A percentile compares a stretch with the other conserved stretches of the same genome.
These are phyloP conservation scores for Phytopythium boreale DNA, from an alignment of 352 stramenopile genomes.

Conservation along the genomic window DNA sequence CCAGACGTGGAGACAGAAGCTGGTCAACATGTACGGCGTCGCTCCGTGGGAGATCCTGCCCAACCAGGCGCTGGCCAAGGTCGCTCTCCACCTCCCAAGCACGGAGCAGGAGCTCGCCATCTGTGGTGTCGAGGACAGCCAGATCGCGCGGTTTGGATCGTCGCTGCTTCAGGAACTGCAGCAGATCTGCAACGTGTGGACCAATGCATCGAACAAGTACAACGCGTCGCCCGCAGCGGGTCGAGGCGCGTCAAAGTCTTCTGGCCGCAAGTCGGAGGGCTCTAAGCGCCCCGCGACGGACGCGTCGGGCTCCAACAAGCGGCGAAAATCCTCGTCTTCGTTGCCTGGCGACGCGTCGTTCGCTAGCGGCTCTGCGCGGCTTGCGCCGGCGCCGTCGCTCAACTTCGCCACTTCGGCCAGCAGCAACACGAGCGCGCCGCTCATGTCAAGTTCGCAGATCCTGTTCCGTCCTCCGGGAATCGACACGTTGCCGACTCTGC, in stretches of 20 bases:
- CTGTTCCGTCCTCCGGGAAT: slow-evolving; percentile 35
- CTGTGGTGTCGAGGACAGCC: slow-evolving; percentile 46
- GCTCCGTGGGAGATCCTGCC: slow-evolving; percentile 71
- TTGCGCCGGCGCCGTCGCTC: slow-evolving; percentile 19
- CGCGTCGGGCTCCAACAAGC: slow-evolving; percentile 17
- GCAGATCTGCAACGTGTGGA: slow-evolving; percentile 12
- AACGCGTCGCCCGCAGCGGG: slow-evolving; percentile 13
- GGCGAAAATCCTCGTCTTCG: slow-evolving; percentile 12
- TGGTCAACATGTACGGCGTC: slow-evolving; percentile 69
- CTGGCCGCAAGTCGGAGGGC: slow-evolving; percentile 14
- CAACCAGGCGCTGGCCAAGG: slow-evolving; percentile 68
- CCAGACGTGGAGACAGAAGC: slow-evolving; percentile 76
- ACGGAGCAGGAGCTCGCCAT: slow-evolving; percentile 51
- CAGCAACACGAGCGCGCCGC: slow-evolving; percentile 14
- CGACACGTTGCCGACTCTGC: slow-evolving; percentile 48
- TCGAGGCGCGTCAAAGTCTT: not conserved
- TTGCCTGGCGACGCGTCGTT: slow-evolving; percentile 11
- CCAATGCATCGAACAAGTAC: slow-evolving; percentile 9
- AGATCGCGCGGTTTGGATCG: slow-evolving; percentile 54
- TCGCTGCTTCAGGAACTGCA: slow-evolving; percentile 61
- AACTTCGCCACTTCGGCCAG: slow-evolving; percentile 14
- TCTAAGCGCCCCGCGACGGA: slow-evolving; percentile 22
- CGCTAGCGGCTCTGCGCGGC: slow-evolving; percentile 3
- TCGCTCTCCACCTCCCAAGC: slow-evolving; percentile 55
- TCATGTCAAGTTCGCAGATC: slow-evolving; percentile 35